phyloP scores from a whole-genome alignment of 768 basidiomycete species.

The Macrocybe gigantea region DNA sequence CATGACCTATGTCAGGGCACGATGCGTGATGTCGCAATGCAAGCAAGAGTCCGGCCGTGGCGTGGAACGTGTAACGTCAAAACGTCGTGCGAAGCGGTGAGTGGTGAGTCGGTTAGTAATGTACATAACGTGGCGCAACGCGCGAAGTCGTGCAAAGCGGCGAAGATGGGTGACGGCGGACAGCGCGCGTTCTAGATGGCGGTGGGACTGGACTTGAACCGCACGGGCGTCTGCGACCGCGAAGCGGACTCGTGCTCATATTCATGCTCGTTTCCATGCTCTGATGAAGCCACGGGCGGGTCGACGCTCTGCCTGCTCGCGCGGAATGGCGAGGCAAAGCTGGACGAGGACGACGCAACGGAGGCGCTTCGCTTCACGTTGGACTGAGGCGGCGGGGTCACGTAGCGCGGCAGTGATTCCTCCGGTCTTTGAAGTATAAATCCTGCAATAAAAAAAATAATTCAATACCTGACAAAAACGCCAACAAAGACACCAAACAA shows the following conservation, averaged over 20 bases:
- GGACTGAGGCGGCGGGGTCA: conserved; percentile 23
- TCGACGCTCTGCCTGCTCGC: neutral
- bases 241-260: neutral
- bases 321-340: conserved; percentile 3
- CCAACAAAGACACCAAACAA: neutral
- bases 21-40: too few relatives aligned
- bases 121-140: too few relatives aligned
- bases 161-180: too few relatives aligned
- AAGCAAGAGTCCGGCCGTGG: too few relatives aligned
- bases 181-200: neutral
- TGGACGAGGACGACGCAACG: conserved; percentile 7
- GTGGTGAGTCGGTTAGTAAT: too few relatives aligned
- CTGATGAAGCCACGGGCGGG: neutral
- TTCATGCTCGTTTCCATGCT: neutral
- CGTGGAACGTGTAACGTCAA: too few relatives aligned
- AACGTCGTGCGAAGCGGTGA: too few relatives aligned
- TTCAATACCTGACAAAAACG: neutral
- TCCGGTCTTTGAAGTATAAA: conserved; percentile 53
- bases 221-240: neutral
- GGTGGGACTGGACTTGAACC: neutral
- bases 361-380: neutral
- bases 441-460: conserved; percentile 23
- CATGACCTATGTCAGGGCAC: too few relatives aligned
- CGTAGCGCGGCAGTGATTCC: conserved; percentile 52
- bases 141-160: too few relatives aligned